Conservation (phyloP, 345 rosid genomes). For the Psidium guajava region DNA sequence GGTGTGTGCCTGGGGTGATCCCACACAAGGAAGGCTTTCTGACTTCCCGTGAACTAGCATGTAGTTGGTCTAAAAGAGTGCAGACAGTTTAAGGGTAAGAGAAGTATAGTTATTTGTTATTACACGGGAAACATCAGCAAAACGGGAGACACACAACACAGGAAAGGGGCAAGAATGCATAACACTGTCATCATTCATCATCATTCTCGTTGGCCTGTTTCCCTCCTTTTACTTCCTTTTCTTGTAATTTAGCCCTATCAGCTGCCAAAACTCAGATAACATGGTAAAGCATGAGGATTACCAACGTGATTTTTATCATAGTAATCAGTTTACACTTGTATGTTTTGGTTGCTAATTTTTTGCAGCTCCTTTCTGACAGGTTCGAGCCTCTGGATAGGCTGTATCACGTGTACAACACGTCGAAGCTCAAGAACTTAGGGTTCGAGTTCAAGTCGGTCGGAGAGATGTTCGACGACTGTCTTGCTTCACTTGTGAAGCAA, state of each 20-base stretch:
- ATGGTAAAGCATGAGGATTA: neutral
- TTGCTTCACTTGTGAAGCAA: slow-evolving; percentile 45
- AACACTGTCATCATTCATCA: neutral
- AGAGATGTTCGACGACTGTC: slow-evolving; percentile 68
- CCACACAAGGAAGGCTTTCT: no score
- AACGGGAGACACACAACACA: neutral
- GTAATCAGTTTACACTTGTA: neutral
- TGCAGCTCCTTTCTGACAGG: slow-evolving; percentile 17
- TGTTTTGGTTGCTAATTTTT: neutral
- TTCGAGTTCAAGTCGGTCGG: slow-evolving; percentile 51
- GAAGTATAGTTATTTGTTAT: neutral
- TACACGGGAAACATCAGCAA: neutral
- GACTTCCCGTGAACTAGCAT: no score
- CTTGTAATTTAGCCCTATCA: neutral
- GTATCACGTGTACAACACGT: slow-evolving; percentile 44
- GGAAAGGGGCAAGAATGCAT: neutral
- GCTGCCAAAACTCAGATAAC: neutral
- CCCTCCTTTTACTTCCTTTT: neutral
- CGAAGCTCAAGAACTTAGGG: slow-evolving; percentile 53
- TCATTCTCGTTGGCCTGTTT: neutral
- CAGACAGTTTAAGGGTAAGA: neutral
- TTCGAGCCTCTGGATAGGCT: slow-evolving; percentile 48
- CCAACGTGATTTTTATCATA: neutral
- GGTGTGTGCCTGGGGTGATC: no score
- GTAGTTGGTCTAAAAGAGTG: no score